phyloP scores from a whole-genome alignment of 805 yeast genomes.

The Candida boidinii region DNA sequence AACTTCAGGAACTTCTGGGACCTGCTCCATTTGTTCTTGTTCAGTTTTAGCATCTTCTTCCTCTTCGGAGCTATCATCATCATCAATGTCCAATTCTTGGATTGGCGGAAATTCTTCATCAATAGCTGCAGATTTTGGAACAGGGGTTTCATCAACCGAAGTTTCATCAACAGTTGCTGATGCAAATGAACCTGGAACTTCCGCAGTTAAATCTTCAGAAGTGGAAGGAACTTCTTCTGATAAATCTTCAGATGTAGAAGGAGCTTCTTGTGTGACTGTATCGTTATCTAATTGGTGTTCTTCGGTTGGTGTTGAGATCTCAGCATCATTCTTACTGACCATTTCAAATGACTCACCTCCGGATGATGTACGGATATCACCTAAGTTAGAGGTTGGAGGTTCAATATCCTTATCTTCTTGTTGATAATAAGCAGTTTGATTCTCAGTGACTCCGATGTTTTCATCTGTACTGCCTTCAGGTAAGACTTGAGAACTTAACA shows the following conservation, averaged over 20 bases:
- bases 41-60: slow-evolving; percentile 26
- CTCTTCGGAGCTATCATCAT: slow-evolving; percentile 30
- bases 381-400: slow-evolving; percentile 30
- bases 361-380: no score
- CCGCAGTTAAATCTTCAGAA: not conserved
- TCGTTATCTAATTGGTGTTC: slow-evolving; percentile 4
- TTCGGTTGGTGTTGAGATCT: slow-evolving; percentile 1
- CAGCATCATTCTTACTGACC: slow-evolving; percentile 38
- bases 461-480: slow-evolving; percentile 17
- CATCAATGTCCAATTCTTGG: slow-evolving; percentile 43
- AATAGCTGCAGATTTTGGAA: slow-evolving; percentile 10
- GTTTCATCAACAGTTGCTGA: not conserved
- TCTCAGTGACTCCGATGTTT: not conserved
- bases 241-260: slow-evolving; percentile 1
- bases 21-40: no score
- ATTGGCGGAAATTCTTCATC: slow-evolving; percentile 56
- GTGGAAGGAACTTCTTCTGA: slow-evolving; percentile 3
- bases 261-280: slow-evolving; percentile 6
- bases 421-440: not conserved
- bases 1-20: no score
- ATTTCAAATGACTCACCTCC: slow-evolving; percentile 47
- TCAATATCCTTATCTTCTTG: slow-evolving; percentile 8
- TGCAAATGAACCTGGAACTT: not conserved
- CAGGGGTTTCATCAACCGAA: not conserved
- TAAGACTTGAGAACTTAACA: slow-evolving; percentile 19